Evolutionary conservation across 306 rosid genomes (phyloP).

Genomic region (Amphicarpaea edgeworthii): DNA sequence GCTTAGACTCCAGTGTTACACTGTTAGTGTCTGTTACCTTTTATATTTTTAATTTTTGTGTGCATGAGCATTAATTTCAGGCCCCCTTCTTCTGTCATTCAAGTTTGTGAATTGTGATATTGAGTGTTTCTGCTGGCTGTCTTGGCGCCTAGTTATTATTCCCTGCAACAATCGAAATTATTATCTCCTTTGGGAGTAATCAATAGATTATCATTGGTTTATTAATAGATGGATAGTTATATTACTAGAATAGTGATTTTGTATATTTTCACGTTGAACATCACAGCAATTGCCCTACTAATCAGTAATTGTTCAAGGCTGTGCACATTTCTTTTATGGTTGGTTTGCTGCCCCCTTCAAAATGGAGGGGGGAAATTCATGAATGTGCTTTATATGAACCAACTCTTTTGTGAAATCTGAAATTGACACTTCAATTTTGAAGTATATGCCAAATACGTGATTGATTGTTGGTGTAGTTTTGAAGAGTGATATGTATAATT

Average conservation of each 20-base stretch:
- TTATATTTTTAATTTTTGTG: not conserved
- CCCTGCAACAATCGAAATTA: not conserved
- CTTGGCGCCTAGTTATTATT: not conserved
- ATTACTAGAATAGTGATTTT: not conserved
- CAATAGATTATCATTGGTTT: conserved; percentile 14
- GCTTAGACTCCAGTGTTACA: not conserved
- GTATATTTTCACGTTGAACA: conserved; percentile 22
- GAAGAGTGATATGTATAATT: not conserved
- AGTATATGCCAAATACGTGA: not conserved
- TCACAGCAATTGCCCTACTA: not conserved
- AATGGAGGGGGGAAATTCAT: conserved; percentile 1
- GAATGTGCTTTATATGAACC: not conserved
- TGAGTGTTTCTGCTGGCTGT: not conserved
- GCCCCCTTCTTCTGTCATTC: not conserved
- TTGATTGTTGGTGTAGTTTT: conserved; percentile 17
- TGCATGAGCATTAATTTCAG: not conserved
- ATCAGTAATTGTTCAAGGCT: not conserved
- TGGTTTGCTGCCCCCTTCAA: not conserved
- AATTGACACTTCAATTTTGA: not conserved
- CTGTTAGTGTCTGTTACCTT: no score
- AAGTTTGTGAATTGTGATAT: conserved; percentile 25
- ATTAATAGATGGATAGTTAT: conserved; percentile 14
- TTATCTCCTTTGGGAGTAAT: conserved; percentile 6
- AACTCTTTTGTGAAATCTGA: not conserved
- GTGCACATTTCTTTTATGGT: conserved; percentile 2